Percentiles rank a stretch among this genome's conserved stretches.
phyloP scores from a whole-genome alignment of 1,139 yeast genomes.

The Yamadazyma songkhlaensis region DNA sequence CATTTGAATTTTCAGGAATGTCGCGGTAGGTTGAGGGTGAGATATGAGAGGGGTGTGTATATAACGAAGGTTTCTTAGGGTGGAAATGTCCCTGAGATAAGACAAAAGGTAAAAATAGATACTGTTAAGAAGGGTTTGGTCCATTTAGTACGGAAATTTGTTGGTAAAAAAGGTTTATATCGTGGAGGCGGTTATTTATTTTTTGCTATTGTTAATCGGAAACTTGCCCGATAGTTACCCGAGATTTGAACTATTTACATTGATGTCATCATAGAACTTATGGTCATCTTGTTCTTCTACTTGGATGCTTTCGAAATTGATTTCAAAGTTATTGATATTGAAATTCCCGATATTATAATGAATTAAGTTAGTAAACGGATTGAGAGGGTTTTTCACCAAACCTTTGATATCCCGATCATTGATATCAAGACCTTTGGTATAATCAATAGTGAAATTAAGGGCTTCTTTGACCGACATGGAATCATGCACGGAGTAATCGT shows the following conservation, averaged over 20 bases:
- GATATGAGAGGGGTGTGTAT: too few relatives aligned
- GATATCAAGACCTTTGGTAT: slow-evolving; percentile 8
- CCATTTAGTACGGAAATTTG: too few relatives aligned
- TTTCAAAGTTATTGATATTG: slow-evolving; percentile 11
- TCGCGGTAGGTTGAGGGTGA: too few relatives aligned
- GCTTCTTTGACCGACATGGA: not conserved
- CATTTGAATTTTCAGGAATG: too few relatives aligned
- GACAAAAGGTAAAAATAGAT: too few relatives aligned
- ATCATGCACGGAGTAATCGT: not conserved
- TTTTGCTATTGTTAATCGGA: too few relatives aligned
- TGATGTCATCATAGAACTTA: slow-evolving; percentile 21
- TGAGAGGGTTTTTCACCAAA: slow-evolving; percentile 7
- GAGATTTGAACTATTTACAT: not conserved
- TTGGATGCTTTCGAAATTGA: slow-evolving; percentile 3
- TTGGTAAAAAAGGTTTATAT: too few relatives aligned
- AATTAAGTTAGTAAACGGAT: slow-evolving; percentile 8
- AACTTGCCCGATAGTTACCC: too few relatives aligned
- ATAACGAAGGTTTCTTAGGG: too few relatives aligned
- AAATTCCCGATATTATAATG: slow-evolving; percentile 9
- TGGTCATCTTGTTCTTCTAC: slow-evolving; percentile 7
- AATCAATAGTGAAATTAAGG: slow-evolving; percentile 3
- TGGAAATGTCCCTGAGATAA: too few relatives aligned
- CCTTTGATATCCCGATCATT: slow-evolving; percentile 12
- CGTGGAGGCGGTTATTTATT: too few relatives aligned
- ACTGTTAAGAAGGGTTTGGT: too few relatives aligned